Percentiles rank a stretch among this genome's conserved stretches.
These are phyloP conservation scores for Myriangium duriaei DNA, from an alignment of 2,329 filamentous ascomycete species.

Conservation along the genomic window DNA sequence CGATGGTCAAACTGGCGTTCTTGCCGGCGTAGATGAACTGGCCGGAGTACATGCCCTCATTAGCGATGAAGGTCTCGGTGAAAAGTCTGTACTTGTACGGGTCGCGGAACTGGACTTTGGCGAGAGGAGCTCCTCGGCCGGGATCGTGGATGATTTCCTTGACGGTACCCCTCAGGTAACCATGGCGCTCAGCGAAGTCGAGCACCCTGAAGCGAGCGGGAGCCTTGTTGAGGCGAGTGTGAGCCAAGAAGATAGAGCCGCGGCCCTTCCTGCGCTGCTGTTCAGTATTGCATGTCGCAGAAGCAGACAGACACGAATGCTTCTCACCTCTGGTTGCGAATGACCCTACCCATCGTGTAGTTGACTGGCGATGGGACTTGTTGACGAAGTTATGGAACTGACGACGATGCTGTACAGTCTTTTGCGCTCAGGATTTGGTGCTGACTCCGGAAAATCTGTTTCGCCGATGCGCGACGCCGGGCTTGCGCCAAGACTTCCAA, in stretches of 20 bases:
- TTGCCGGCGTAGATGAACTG: slow-evolving; percentile 99
- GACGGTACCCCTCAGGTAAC: slow-evolving; percentile 93
- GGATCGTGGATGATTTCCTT: slow-evolving; percentile 99
- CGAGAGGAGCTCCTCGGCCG: slow-evolving; percentile 94
- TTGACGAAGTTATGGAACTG: slow-evolving; percentile 1
- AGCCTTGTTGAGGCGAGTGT: slow-evolving; percentile 88
- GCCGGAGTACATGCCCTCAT: slow-evolving; percentile 99
- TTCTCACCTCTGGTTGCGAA: slow-evolving; percentile 52
- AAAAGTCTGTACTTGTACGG: slow-evolving; percentile 97
- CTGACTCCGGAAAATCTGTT: neutral
- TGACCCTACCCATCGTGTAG: slow-evolving; percentile 48
- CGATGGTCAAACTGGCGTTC: slow-evolving; percentile 92
- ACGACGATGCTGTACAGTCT: neutral
- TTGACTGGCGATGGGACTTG: slow-evolving; percentile 9
- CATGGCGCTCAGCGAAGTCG: slow-evolving; percentile 70
- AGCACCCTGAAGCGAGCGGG: slow-evolving; percentile 92
- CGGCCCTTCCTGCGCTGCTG: slow-evolving; percentile 44
- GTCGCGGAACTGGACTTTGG: slow-evolving; percentile 92
- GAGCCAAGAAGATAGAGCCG: slow-evolving; percentile 63
- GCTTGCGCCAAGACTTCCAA: neutral
- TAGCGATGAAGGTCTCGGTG: slow-evolving; percentile 99
- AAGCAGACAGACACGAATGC: neutral
- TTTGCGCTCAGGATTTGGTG: neutral
- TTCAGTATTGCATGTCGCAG: slow-evolving; percentile 21
- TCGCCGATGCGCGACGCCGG: too few relatives aligned